Conservation (phyloP, 2,329 filamentous ascomycete species). For the Neoarthrinium moseri region DNA sequence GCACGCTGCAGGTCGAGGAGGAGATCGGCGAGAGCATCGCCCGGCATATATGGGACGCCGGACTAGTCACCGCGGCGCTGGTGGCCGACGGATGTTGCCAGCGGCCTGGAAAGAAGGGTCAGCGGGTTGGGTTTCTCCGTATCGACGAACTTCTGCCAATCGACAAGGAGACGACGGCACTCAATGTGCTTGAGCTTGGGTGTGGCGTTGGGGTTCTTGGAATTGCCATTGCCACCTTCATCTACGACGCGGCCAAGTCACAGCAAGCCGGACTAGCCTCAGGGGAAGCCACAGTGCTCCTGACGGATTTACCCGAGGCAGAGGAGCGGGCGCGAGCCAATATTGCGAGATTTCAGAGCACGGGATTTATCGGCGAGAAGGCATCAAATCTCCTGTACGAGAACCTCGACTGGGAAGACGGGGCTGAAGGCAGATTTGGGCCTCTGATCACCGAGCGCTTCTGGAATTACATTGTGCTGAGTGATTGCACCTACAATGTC, state of each 20-base stretch:
- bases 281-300: conserved; percentile 36
- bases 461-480: conserved; percentile 56
- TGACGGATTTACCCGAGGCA: conserved; percentile 57
- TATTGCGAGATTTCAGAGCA: conserved; percentile 28
- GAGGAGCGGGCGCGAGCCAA: conserved; percentile 48
- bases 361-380: neutral
- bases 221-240: conserved; percentile 42
- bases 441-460: conserved; percentile 31
- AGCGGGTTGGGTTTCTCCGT: too few relatives aligned
- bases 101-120: neutral
- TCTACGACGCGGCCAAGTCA: conserved; percentile 18
- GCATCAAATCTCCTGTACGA: conserved; percentile 42
- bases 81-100: conserved; percentile 27
- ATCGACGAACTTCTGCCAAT: conserved; percentile 15
- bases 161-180: conserved; percentile 21
- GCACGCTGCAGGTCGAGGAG: conserved; percentile 46
- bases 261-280: conserved; percentile 13
- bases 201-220: conserved; percentile 57
- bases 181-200: conserved; percentile 54
- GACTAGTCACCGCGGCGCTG: conserved; percentile 43
- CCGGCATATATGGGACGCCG: conserved; percentile 59
- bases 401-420: conserved; percentile 57
- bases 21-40: conserved; percentile 61
- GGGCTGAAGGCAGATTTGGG: conserved; percentile 43
- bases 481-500: conserved; percentile 62